Conservation (phyloP, 257 asterid genomes). For the Nemophila menziesii region DNA sequence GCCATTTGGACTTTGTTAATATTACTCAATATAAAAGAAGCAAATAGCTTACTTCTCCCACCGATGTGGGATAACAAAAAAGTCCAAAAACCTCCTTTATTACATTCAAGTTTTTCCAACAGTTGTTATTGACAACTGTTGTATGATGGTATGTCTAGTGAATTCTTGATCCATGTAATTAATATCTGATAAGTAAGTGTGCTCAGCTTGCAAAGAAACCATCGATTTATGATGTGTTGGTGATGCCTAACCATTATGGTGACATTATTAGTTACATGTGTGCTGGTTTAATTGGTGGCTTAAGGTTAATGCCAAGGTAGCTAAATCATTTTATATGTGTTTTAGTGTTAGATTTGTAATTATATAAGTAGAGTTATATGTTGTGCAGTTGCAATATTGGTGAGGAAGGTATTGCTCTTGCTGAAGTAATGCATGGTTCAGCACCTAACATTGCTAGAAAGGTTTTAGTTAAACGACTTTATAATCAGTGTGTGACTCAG, state of each 20-base stretch:
- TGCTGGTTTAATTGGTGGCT: slow-evolving; percentile 89
- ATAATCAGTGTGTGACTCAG: not conserved
- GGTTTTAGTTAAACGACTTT: slow-evolving; percentile 30
- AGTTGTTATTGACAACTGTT: slow-evolving; percentile 89
- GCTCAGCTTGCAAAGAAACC: slow-evolving; percentile 79
- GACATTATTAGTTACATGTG: slow-evolving; percentile 73
- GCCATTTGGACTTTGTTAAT: no score
- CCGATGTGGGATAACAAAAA: no score
- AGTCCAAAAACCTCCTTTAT: no score
- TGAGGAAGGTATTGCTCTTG: slow-evolving; percentile 97
- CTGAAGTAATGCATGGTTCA: slow-evolving; percentile 98
- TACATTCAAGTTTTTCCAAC: no score
- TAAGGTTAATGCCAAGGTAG: slow-evolving; percentile 94
- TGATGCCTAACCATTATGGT: slow-evolving; percentile 45
- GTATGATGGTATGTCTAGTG: slow-evolving; percentile 65
- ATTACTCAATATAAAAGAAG: no score
- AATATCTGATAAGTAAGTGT: no score
- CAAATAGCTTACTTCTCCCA: no score
- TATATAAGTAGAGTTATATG: slow-evolving; percentile 3
- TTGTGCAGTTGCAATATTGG: slow-evolving; percentile 73
- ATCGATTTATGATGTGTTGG: slow-evolving; percentile 59
- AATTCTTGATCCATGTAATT: slow-evolving; percentile 1
- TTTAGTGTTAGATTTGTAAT: no score
- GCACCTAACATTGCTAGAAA: slow-evolving; percentile 98
- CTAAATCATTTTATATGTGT: no score